These are phyloP conservation scores for Phytophthora tentaculata DNA, from an alignment of 352 stramenopile genomes.

Conservation along the genomic window DNA sequence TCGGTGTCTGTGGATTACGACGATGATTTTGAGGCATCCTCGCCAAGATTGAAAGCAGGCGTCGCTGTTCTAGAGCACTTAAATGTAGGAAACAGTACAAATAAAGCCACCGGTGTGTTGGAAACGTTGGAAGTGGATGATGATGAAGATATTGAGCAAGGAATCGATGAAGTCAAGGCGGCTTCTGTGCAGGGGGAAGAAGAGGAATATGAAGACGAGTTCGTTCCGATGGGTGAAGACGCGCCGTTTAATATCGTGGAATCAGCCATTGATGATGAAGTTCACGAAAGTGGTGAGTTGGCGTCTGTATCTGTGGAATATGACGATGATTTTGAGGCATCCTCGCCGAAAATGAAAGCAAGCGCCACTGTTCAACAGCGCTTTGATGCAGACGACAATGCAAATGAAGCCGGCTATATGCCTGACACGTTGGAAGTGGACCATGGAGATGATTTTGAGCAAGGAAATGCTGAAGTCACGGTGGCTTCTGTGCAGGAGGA, in stretches of 20 bases:
- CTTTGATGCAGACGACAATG: background rate
- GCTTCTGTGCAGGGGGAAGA: slow-evolving; percentile 12
- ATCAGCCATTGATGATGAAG: background rate
- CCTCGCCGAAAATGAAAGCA: slow-evolving; percentile 25
- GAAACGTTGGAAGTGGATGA: slow-evolving; percentile 9
- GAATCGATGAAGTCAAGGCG: slow-evolving; percentile 5
- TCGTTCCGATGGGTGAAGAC: slow-evolving; percentile 40
- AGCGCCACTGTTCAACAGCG: slow-evolving; percentile 5
- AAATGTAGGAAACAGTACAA: too few species aligned
- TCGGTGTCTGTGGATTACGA: background rate
- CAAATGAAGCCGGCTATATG: background rate
- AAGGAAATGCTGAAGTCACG: slow-evolving; percentile 6
- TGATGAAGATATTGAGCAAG: slow-evolving; percentile 14
- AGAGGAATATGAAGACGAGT: slow-evolving; percentile 53
- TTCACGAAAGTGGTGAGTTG: background rate
- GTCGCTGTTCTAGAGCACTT: too few species aligned
- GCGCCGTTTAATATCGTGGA: too few species aligned
- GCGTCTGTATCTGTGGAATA: slow-evolving; percentile 35
- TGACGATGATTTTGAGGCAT: slow-evolving; percentile 58
- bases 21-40: background rate
- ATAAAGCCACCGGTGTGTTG: too few species aligned
- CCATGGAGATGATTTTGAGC: slow-evolving; percentile 12
- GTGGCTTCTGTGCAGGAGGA: slow-evolving; percentile 6
- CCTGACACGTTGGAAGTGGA: slow-evolving; percentile 4
- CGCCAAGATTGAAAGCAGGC: too few species aligned